Evolutionary conservation across 768 basidiomycete species (phyloP).

Genomic region (Mycena rebaudengoi): DNA sequence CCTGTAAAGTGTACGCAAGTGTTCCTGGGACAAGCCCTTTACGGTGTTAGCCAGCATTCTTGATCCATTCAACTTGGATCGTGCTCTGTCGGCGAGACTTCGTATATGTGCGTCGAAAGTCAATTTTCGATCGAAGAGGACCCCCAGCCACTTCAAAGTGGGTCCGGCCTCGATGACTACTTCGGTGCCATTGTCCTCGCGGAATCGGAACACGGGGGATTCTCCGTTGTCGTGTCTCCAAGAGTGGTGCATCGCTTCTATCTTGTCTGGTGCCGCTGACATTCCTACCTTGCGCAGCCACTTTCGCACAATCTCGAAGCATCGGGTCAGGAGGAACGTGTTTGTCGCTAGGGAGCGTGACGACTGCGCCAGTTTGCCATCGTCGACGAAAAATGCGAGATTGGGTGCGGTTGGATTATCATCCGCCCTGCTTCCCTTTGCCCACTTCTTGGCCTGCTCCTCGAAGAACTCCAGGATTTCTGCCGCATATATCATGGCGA

Average conservation of each 20-base stretch:
- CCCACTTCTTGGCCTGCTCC: no score
- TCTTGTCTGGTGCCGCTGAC: slow-evolving; percentile 10
- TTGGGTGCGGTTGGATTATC: no score
- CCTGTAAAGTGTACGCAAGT: slow-evolving; percentile 29
- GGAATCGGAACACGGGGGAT: neutral
- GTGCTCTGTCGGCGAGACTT: slow-evolving; percentile 23
- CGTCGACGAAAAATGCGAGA: no score
- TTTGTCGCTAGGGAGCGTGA: slow-evolving; percentile 10
- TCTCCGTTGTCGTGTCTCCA: slow-evolving; percentile 7
- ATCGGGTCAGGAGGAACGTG: neutral
- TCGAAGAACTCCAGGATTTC: no score
- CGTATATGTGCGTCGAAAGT: slow-evolving; percentile 30
- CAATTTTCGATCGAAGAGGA: slow-evolving; percentile 32
- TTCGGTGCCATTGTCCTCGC: neutral
- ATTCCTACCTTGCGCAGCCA: slow-evolving; percentile 2
- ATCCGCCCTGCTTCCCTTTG: no score
- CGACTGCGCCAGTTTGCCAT: neutral
- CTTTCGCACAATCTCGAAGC: neutral
- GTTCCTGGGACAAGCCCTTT: slow-evolving; percentile 29
- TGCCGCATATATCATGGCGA: no score
- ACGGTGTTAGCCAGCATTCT: slow-evolving; percentile 33
- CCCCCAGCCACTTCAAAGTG: slow-evolving; percentile 32
- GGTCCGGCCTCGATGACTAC: neutral
- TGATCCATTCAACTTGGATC: slow-evolving; percentile 19
- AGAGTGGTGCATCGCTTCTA: slow-evolving; percentile 15